phyloP scores from a whole-genome alignment of 257 asterid species.

The Nicotiana obtusifolia region DNA sequence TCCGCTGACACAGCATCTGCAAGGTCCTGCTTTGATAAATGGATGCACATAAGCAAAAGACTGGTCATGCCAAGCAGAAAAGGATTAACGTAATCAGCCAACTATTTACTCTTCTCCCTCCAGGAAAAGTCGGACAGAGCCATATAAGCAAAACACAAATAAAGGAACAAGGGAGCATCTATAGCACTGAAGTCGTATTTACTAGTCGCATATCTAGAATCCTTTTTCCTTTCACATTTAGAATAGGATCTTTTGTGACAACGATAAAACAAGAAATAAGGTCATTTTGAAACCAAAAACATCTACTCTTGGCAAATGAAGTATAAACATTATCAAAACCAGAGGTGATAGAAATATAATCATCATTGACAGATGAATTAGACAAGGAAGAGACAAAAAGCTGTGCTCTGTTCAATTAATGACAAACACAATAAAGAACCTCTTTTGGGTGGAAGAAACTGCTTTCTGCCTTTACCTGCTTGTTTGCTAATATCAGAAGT shows the following conservation, averaged over 20 bases:
- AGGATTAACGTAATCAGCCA: not conserved
- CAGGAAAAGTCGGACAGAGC: not conserved
- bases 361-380: not conserved
- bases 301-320: not conserved
- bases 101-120: not conserved
- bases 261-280: not conserved
- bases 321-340: not conserved
- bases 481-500: constrained; percentile 71
- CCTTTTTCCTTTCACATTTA: not conserved
- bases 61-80: not conserved
- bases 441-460: not conserved
- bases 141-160: not conserved
- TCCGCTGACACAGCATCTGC: constrained; percentile 63
- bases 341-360: not conserved
- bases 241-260: not conserved
- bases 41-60: not conserved
- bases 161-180: not conserved
- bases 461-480: constrained; percentile 44
- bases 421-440: not conserved
- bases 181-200: too few relatives aligned
- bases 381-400: not conserved
- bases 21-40: constrained; percentile 47
- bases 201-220: not conserved
- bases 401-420: not conserved
- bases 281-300: not conserved